Conservation (phyloP, 2,329 filamentous ascomycete species). For the Stemphylium lycopersici region DNA sequence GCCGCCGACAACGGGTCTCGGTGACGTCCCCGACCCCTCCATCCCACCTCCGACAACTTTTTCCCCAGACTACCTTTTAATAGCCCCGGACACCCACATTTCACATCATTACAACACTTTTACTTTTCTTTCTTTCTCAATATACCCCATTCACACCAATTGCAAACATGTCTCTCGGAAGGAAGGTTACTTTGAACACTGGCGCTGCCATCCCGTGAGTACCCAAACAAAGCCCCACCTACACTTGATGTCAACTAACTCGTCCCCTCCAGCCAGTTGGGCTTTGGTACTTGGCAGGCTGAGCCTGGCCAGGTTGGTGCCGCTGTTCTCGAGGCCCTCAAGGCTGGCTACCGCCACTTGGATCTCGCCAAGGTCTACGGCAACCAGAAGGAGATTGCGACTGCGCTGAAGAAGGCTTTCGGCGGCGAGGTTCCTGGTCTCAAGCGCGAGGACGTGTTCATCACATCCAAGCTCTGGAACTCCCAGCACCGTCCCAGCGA, state of each 20-base stretch:
- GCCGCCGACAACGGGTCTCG: constrained; percentile 22
- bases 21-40: constrained; percentile 28
- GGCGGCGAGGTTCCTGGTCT: constrained; percentile 55
- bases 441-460: constrained; percentile 49
- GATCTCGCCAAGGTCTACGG: constrained; percentile 41
- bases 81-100: constrained; percentile 1
- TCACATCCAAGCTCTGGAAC: constrained; percentile 86
- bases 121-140: constrained; percentile 2
- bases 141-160: constrained; percentile 7
- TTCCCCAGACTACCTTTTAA: constrained; percentile 15
- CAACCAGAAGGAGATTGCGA: constrained; percentile 40
- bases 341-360: constrained; percentile 41
- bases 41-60: constrained; percentile 21
- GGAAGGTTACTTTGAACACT: constrained; percentile 63
- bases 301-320: constrained; percentile 47
- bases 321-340: constrained; percentile 48
- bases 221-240: constrained; percentile 64
- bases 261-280: constrained; percentile 65
- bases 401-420: constrained; percentile 37
- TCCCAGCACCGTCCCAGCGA: constrained; percentile 74
- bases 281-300: constrained; percentile 43
- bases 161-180: constrained; percentile 37
- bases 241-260: constrained; percentile 49
- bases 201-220: constrained; percentile 78
- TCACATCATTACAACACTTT: neutral